Percentiles rank a stretch among this genome's conserved stretches.
Evolutionary conservation across 2,329 filamentous ascomycete genomes (phyloP).

Genomic region (Penicillium paneum): DNA sequence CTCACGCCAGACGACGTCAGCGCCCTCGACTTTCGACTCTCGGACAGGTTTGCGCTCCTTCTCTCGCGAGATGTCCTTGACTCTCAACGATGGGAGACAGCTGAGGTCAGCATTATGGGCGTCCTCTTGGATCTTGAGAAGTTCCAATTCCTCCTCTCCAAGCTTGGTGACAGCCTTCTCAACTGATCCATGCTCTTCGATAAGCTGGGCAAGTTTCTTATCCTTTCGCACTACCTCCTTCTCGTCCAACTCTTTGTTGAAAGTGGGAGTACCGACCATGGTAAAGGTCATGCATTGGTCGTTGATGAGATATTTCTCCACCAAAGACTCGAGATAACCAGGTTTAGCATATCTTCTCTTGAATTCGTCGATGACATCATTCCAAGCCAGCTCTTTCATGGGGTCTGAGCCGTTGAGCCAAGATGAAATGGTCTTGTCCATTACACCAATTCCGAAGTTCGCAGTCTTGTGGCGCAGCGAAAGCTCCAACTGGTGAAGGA

Average conservation of each 20-base stretch:
- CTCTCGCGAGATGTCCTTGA: conserved; percentile 79
- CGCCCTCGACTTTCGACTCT: conserved; percentile 56
- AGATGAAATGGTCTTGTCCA: conserved; percentile 81
- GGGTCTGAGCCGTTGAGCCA: conserved; percentile 97
- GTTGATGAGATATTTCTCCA: conserved; percentile 87
- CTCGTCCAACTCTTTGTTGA: conserved; percentile 66
- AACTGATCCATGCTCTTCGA: conserved; percentile 65
- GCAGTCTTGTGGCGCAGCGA: conserved; percentile 93
- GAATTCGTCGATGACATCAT: conserved; percentile 80
- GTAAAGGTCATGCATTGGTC: conserved; percentile 87
- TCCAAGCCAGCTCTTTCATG: conserved; percentile 87
- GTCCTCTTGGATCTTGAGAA: conserved; percentile 78
- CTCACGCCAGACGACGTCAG: conserved; percentile 82
- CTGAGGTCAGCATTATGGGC: conserved; percentile 80
- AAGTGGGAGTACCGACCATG: conserved; percentile 80
- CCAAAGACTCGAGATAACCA: conserved; percentile 75
- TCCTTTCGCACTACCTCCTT: conserved; percentile 76
- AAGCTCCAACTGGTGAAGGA: conserved; percentile 91
- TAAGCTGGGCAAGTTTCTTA: conserved; percentile 68
- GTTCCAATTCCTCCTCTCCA: conserved; percentile 71
- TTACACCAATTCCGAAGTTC: conserved; percentile 85
- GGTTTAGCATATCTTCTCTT: conserved; percentile 71
- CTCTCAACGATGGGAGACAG: conserved; percentile 81
- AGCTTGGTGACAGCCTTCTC: conserved; percentile 69
- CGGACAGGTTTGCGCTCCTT: conserved; percentile 70